phyloP scores from a whole-genome alignment of 305 asterid species.

The Solanum hybrid region DNA sequence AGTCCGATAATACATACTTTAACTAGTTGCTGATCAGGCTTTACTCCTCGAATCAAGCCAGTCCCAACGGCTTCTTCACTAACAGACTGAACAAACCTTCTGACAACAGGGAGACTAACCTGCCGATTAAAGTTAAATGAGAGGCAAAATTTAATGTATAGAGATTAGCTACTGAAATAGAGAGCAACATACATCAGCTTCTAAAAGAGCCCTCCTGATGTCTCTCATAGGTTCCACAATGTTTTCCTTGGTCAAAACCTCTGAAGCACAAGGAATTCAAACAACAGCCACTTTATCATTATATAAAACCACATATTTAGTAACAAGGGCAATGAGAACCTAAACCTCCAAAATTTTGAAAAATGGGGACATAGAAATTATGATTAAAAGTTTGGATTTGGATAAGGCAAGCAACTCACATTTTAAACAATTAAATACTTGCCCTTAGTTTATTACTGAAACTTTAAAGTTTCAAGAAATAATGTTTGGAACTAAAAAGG shows the following conservation, averaged over 20 bases:
- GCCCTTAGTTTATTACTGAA: background rate
- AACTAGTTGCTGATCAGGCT: slow-evolving; percentile 94
- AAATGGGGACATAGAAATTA: background rate
- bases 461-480: background rate
- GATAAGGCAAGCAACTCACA: background rate
- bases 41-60: slow-evolving; percentile 85
- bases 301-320: background rate
- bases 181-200: slow-evolving; percentile 73
- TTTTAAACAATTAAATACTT: background rate
- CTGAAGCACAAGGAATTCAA: slow-evolving; percentile 31
- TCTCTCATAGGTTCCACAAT: slow-evolving; percentile 96
- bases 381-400: background rate
- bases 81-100: slow-evolving; percentile 88
- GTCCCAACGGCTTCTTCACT: slow-evolving; percentile 92
- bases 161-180: background rate
- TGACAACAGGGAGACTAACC: slow-evolving; percentile 98
- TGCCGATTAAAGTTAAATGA: slow-evolving; percentile 27
- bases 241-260: slow-evolving; percentile 91
- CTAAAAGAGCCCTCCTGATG: slow-evolving; percentile 89
- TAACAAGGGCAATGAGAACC: background rate
- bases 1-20: slow-evolving; percentile 39
- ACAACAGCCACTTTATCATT: background rate
- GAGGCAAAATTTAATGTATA: background rate
- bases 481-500: background rate
- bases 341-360: background rate